Base-by-base conservation (phyloP, 768 basidiomycete genomes). In the Gloeostereum incarnatum region DNA sequence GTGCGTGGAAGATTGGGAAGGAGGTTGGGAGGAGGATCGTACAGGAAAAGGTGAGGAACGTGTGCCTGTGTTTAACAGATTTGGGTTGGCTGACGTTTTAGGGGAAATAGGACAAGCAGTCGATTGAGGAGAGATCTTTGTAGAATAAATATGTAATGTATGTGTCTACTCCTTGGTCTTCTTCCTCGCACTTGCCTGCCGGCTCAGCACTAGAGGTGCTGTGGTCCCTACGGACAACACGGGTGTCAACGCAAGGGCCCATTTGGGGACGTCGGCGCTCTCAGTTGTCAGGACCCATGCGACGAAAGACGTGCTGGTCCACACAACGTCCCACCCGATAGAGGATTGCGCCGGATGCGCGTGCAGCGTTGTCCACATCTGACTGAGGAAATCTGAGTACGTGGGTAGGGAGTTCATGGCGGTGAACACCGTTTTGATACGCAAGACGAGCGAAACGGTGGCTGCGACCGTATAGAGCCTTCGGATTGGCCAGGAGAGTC, bases 1-100 rank as follows among this genome's bases (percentile, higher is more conserved):
- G 75, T n/a, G 82, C 85, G 4, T 87, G 85, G 84, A 70, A 68
- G 43, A 69, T 84, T 45, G 64, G 66, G 26, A 67, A 69, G 44
- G 57, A 75, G 23, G 74, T 79, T 19, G 81, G 81, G 4, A 73
- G 65, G 67, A 77, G 68, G 68, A 73, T n/a, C n/a, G n/a, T n/a
- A n/a, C n/a, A n/a, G n/a, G n/a, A n/a, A n/a, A n/a, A n/a, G n/a
- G n/a, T n/a, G n/a, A n/a, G n/a, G n/a, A n/a, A n/a, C n/a, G n/a
- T n/a, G n/a, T n/a, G n/a, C n/a, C n/a, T n/a, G n/a, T n/a, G n/a
- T n/a, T n/a, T n/a, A n/a, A n/a, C n/a, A n/a, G n/a, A n/a, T n/a
- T n/a, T n/a, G n/a, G n/a, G n/a, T n/a, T n/a, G n/a, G n/a, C n/a
- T n/a, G n/a, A n/a, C n/a, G n/a, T n/a, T n/a, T n/a, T n/a, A n/a